Base-by-base conservation (phyloP, 345 rosid genomes). In the Hevea brasiliensis region DNA sequence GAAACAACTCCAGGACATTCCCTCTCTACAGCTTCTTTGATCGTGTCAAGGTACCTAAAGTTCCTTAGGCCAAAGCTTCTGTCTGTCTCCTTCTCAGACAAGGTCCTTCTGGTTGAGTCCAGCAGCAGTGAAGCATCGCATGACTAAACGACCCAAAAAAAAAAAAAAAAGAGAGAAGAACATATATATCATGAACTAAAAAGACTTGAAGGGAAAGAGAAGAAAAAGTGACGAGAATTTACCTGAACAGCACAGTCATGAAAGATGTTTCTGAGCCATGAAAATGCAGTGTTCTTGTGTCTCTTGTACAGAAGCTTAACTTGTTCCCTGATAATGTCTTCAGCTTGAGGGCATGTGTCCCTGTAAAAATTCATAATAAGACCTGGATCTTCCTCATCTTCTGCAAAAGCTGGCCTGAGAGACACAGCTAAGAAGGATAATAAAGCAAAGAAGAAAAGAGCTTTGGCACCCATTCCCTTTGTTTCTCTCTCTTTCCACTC, bases 221-320 rank as follows among this genome's bases (percentile, higher is more conserved):
- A 42, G 37, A 56, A 61, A 54, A 65, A 11, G 9, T 15, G 8
- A 17, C 1, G 11, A 12, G 37, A 3, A 10, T 13, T 45, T 64
- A 94, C 98, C 96, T 94, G 79, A 65, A 94, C 97, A 80, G 89
- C 95, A 73, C 98, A 94, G 88, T 94, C 98, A 79, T 94, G 97
- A 94, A 94, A 94, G 86, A 94, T 90, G 91, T 89, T 94, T 80
- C 98, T 87, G 12, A 94, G 89, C 98, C 98, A 94, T 57, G 98
- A 94, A 80, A 94, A 94, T n/a, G 98, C 98, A 15, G 98, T 94
- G 92, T 94, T 94, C 89, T 94, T 94, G 92, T 94, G 97, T 84
- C 97, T 91, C 81, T 94, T 92, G 90, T 94, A 94, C 15, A 94
- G 97, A 47, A 94, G 93, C 78, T 74, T 90, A 44, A 92, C 98